These are phyloP conservation scores for Phytopythium cucurbitacearum DNA, from an alignment of 352 stramenopile species.

Conservation along the genomic window DNA sequence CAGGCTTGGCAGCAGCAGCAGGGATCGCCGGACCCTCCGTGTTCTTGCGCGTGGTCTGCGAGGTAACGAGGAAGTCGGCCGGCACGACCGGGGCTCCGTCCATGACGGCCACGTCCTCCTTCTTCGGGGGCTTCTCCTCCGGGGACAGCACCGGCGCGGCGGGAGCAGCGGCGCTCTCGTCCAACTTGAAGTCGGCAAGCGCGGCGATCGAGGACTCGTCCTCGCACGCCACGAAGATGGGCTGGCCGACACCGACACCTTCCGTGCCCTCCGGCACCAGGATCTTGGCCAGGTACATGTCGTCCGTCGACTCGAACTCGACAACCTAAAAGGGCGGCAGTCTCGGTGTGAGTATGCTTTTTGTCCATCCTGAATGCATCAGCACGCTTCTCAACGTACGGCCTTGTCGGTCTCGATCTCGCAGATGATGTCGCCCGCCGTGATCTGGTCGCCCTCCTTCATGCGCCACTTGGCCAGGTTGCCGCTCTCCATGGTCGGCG, in stretches of 20 bases:
- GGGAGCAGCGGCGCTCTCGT: slow-evolving; percentile 32
- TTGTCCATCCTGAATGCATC: not conserved
- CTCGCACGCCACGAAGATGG: slow-evolving; percentile 96
- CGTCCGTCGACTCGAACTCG: slow-evolving; percentile 98
- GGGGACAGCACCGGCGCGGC: slow-evolving; percentile 34
- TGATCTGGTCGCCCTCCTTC: slow-evolving; percentile 92
- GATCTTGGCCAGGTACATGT: slow-evolving; percentile 96
- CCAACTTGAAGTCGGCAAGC: slow-evolving; percentile 76
- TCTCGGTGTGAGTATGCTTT: not conserved
- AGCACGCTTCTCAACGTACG: slow-evolving; percentile 17
- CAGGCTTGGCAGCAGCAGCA: slow-evolving; percentile 23
- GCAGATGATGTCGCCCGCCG: slow-evolving; percentile 93
- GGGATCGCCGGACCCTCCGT: slow-evolving; percentile 35
- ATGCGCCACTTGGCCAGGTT: slow-evolving; percentile 94
- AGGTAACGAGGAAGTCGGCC: slow-evolving; percentile 61
- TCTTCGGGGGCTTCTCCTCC: slow-evolving; percentile 63
- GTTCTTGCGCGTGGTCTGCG: slow-evolving; percentile 54
- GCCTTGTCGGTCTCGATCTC: slow-evolving; percentile 99
- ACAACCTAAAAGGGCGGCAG: slow-evolving; percentile 55
- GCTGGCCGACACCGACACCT: slow-evolving; percentile 90
- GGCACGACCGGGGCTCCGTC: slow-evolving; percentile 47
- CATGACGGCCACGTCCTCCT: slow-evolving; percentile 54
- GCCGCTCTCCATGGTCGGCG: slow-evolving; percentile 97
- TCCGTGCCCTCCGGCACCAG: slow-evolving; percentile 87
- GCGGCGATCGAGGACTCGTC: slow-evolving; percentile 69